Evolutionary conservation across 2,329 filamentous ascomycete species (phyloP), one percentile per base, ranked within the genome.

Genomic region (Dissoconium aciculare): DNA sequence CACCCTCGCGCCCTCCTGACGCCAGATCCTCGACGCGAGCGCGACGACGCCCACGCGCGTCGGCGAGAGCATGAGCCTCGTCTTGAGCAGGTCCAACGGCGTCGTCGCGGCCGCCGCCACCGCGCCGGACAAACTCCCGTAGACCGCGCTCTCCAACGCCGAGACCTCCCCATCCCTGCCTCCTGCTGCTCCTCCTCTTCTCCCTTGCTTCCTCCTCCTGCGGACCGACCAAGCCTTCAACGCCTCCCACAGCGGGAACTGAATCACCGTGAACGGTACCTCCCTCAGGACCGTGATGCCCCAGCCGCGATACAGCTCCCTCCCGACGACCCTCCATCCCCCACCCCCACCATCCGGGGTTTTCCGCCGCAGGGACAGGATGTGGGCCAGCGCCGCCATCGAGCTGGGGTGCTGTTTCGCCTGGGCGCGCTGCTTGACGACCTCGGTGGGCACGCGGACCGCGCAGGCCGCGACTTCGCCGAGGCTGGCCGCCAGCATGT

Each of bases 231-330:
- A 81, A 25, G 65, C 64, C 66, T 94, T 95, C 67, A 95, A 70
- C 4, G 69, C 74, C 59, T 98, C 89, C 89, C 89, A 98, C 40
- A 98, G 67, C 27, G 89, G 89, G 54, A 98, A 98, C 57, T 98
- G 89, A 40, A 98, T 79, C 6, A 94, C 76, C 3, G 91, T 95
- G 50, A 98, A 98, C 3, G 89, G 89, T 38, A 98, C 85, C 63
- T 98, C 89, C 36, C 89, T 74, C 60, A 94, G 78, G 31, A 98
- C 76, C 2, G 89, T 98, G 45, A 95, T 84, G 11, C 74, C 71
- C 69, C 84, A 93, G 2, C 91, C 89, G 19, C 89, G 69, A 57
- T 98, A 98, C 33, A 98, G 58, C 58, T 94, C 85, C 38, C 70
- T 63, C 66, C 81, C 74, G 28, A 95, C 78, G 15, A 73, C 60